Evolutionary conservation across 768 basidiomycete genomes (phyloP).

Genomic region (Lanmaoa rubissima): DNA sequence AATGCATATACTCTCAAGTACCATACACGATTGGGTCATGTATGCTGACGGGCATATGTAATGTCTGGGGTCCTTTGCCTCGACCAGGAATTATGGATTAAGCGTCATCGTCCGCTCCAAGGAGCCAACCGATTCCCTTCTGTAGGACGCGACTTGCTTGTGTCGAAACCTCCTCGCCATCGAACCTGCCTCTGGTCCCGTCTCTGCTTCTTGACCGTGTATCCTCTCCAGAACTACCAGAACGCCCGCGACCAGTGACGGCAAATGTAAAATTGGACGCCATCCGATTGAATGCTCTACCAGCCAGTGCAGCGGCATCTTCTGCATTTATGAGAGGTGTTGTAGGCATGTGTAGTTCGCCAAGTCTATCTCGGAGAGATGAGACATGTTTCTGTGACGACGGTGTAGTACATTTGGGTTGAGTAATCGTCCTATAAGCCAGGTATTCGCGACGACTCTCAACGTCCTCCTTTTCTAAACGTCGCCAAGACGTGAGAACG

Average conservation of each 20-base stretch:
- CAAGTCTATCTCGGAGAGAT: constrained; percentile 60
- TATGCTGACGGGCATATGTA: constrained; percentile 18
- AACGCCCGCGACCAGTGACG: constrained; percentile 41
- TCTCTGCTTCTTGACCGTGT: constrained; percentile 37
- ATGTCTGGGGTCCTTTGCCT: constrained; percentile 5
- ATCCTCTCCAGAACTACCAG: constrained; percentile 20
- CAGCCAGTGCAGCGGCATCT: constrained; percentile 78
- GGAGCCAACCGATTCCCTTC: constrained; percentile 93
- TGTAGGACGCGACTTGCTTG: constrained; percentile 79
- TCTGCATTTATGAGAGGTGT: constrained; percentile 69
- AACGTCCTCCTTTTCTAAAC: constrained; percentile 65
- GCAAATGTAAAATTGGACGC: constrained; percentile 75
- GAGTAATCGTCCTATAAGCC: constrained; percentile 21
- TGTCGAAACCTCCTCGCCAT: constrained; percentile 62
- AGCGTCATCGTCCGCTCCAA: constrained; percentile 71
- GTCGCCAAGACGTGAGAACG: constrained; percentile 76
- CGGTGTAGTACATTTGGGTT: constrained; percentile 11
- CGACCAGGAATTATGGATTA: not conserved
- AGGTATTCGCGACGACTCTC: constrained; percentile 47
- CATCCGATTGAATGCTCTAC: constrained; percentile 73
- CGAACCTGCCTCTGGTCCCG: constrained; percentile 41
- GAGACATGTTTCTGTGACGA: constrained; percentile 39
- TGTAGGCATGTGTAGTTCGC: constrained; percentile 65
- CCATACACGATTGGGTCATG: constrained; percentile 11
- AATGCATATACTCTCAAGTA: constrained; percentile 18